Evolutionary conservation across 495 filamentous ascomycete genomes (phyloP), one percentile per base, ranked within the genome.

Genomic region (Daldinia grandis): DNA sequence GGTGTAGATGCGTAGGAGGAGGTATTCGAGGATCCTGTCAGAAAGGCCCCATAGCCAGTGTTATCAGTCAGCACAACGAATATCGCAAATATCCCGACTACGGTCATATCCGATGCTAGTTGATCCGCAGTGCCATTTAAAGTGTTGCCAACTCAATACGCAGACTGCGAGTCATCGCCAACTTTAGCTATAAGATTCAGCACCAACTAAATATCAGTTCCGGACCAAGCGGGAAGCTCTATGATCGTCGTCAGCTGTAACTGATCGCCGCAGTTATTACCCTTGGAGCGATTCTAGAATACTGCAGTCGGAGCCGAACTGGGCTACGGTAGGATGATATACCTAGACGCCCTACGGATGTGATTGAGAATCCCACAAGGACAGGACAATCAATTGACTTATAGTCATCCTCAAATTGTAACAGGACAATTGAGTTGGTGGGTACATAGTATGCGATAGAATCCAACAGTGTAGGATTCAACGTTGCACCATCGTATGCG

Each of bases 261-360:
- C 31, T 55, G 64, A 72, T 71, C 63, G 53, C 47, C 62, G 57
- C 3, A 35, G 27, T 50, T 14, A 38, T 53, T 38, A 40, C 27
- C 31, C 54, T 58, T 64, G 25, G 60, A 65, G 50, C 57, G 30
- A 58, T 73, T 73, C 70, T 69, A 73, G 65, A 73, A 73, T 24
- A 53, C 50, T 37, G 9, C 30, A 49, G 19, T 64, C 49, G 58
- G 69, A 31, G 33, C 56, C 56, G 56, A 61, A 53, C 3, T 50
- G 57, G 59, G 61, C 60, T 61, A 64, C 37, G 31, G 30, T 42
- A 59, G 56, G 70, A 73, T 65, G 64, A 30, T 4, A 64, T 72
- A 55, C 58, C 51, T 38, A 42, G 51, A 60, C 14, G 17, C 66
- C 25, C 57, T 57, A 73, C 7, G 49, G 35, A 44, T 58, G 42